A percentile compares a stretch with the other conserved stretches of the same genome.
Evolutionary conservation across 2,329 filamentous ascomycete species (phyloP).

Genomic region (Nothopassalora personata): DNA sequence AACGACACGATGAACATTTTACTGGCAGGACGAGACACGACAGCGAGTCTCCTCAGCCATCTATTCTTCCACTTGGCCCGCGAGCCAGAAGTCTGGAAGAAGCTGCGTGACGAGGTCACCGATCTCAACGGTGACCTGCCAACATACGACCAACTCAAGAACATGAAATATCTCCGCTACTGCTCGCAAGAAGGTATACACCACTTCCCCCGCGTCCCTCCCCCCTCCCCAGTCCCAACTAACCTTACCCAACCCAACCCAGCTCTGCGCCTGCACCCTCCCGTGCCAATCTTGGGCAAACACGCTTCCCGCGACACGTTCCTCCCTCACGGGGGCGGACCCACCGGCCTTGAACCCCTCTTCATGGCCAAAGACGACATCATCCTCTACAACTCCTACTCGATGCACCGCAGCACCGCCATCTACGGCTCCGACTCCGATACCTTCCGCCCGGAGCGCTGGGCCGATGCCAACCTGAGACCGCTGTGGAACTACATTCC

Average conservation of each 20-base stretch:
- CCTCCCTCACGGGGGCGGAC: constrained; percentile 57
- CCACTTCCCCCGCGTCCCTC: not conserved
- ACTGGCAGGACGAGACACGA: constrained; percentile 51
- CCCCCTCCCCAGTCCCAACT: not conserved
- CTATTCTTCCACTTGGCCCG: constrained; percentile 30
- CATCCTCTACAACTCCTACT: constrained; percentile 25
- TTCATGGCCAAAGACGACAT: constrained; percentile 28
- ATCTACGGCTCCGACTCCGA: constrained; percentile 9
- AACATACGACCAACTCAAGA: constrained; percentile 18
- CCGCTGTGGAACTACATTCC: constrained; percentile 15
- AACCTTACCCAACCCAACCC: too few relatives aligned
- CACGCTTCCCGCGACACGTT: constrained; percentile 67
- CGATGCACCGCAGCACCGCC: constrained; percentile 15
- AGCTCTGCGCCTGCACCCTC: constrained; percentile 63
- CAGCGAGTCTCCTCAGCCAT: constrained; percentile 43
- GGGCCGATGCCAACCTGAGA: constrained; percentile 14
- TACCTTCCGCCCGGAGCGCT: constrained; percentile 11
- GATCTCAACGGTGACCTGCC: constrained; percentile 38
- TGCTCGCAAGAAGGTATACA: constrained; percentile 54
- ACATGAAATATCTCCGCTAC: constrained; percentile 41
- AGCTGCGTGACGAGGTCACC: constrained; percentile 22
- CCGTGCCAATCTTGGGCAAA: constrained; percentile 71
- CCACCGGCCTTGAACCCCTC: constrained; percentile 51
- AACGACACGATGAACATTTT: constrained; percentile 45
- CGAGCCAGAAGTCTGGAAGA: constrained; percentile 19